phyloP scores from a whole-genome alignment of 2,329 filamentous ascomycete genomes.

The Tolypocladium album region DNA sequence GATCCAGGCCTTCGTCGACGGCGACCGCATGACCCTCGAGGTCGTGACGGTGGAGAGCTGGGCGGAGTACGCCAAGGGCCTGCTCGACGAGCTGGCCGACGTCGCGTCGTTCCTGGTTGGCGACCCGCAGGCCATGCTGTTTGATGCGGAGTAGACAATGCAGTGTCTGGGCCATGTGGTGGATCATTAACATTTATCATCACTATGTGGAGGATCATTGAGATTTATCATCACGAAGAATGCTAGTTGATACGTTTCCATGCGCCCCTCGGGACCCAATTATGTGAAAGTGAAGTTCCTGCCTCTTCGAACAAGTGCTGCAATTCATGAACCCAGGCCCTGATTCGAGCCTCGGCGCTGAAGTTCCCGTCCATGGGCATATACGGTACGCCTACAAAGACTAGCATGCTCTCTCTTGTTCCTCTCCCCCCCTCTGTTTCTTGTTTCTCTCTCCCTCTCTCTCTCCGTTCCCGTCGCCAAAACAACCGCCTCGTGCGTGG shows the following conservation, averaged over 20 bases:
- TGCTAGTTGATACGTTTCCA: neutral
- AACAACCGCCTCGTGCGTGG: conserved; percentile 1
- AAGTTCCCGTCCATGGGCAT: neutral
- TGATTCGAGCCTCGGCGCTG: neutral
- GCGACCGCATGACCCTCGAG: conserved; percentile 42
- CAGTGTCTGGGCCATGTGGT: neutral
- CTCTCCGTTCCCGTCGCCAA: neutral
- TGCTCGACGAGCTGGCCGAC: conserved; percentile 39
- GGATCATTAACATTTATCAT: neutral
- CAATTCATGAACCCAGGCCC: neutral
- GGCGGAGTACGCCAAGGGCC: conserved; percentile 35
- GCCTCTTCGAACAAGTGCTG: neutral
- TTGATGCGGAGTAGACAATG: neutral
- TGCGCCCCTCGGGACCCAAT: too few species aligned
- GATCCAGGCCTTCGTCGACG: conserved; percentile 48
- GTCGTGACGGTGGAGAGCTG: conserved; percentile 50
- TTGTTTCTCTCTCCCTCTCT: neutral
- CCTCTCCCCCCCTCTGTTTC: too few species aligned
- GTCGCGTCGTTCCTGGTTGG: conserved; percentile 6
- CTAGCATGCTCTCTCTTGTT: neutral
- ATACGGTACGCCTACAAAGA: neutral
- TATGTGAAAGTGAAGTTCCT: too few species aligned
- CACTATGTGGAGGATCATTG: neutral
- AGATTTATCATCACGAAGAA: neutral
- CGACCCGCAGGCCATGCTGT: conserved; percentile 7